phyloP scores from a whole-genome alignment of 1,284 basidiomycete species.

The Ceratobasidium sp. region DNA sequence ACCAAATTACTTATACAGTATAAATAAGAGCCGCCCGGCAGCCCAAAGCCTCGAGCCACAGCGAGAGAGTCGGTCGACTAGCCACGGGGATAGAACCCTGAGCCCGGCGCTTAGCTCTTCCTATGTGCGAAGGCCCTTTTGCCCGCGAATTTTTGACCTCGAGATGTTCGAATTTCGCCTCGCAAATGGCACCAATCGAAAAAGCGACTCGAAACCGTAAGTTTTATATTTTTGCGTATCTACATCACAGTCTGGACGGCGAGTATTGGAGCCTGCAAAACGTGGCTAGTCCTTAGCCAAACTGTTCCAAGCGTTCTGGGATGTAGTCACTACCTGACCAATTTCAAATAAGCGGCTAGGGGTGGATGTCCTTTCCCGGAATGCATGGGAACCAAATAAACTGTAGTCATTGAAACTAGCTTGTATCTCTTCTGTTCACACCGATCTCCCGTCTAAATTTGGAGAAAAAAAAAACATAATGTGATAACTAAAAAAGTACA shows the following conservation, averaged over 20 bases:
- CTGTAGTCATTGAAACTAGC: too few relatives aligned
- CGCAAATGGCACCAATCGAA: constrained; percentile 7
- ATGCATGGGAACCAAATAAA: too few relatives aligned
- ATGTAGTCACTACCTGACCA: too few relatives aligned
- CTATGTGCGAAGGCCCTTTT: background rate
- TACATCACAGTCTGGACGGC: background rate
- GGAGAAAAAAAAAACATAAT: too few relatives aligned
- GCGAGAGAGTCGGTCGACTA: background rate
- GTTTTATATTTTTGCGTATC: background rate
- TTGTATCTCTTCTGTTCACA: too few relatives aligned
- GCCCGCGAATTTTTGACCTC: constrained; percentile 14
- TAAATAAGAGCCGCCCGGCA: constrained; percentile 6
- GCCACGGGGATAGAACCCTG: constrained; percentile 12
- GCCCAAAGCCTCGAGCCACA: too few relatives aligned
- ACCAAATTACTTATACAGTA: background rate
- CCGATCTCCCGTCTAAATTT: too few relatives aligned
- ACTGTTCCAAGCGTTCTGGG: constrained; percentile 13
- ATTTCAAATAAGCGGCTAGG: too few relatives aligned
- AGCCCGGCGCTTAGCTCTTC: constrained; percentile 22
- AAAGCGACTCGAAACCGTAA: constrained; percentile 13
- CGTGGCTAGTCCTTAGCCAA: background rate
- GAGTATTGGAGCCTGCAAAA: background rate
- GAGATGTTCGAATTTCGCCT: background rate
- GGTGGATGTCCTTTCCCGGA: too few relatives aligned
- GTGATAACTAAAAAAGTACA: too few relatives aligned